A percentile compares a stretch with the other conserved stretches of the same genome.
Evolutionary conservation across 805 yeast species (phyloP).

Genomic region (Saturnispora saitoi): DNA sequence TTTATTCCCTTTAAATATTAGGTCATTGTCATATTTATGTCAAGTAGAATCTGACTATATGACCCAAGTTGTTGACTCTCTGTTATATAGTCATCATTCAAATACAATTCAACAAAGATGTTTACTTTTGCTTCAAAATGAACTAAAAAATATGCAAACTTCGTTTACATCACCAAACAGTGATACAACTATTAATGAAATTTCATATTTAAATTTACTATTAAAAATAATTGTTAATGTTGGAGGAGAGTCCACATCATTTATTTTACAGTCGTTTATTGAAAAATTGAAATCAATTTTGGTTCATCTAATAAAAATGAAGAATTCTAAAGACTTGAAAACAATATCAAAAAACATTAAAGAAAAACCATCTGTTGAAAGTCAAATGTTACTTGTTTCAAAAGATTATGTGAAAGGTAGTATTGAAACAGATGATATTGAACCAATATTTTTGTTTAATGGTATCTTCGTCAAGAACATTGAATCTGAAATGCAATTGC

Average conservation of each 20-base stretch:
- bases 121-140: constrained; percentile 10
- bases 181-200: constrained; percentile 12
- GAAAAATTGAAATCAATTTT: constrained; percentile 11
- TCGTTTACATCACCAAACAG: constrained; percentile 23
- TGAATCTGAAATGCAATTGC: constrained; percentile 13
- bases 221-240: constrained; percentile 8
- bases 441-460: constrained; percentile 13
- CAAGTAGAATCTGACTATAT: constrained; percentile 12
- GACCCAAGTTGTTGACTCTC: constrained; percentile 11
- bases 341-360: background rate
- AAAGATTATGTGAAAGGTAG: constrained; percentile 14
- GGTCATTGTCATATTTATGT: constrained; percentile 20
- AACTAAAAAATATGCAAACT: constrained; percentile 15
- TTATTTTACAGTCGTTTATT: constrained; percentile 4
- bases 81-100: constrained; percentile 13
- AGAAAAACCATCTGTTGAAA: constrained; percentile 13
- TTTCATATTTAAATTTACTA: constrained; percentile 14
- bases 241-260: background rate
- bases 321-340: constrained; percentile 9
- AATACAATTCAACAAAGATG: constrained; percentile 8
- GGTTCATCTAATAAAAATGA: constrained; percentile 9
- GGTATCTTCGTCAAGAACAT: constrained; percentile 18
- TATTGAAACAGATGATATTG: constrained; percentile 3
- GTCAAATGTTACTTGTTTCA: constrained; percentile 19
- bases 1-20: constrained; percentile 31